These are phyloP conservation scores for Colletotrichum lini DNA, from an alignment of 2,329 filamentous ascomycete species.

Conservation along the genomic window DNA sequence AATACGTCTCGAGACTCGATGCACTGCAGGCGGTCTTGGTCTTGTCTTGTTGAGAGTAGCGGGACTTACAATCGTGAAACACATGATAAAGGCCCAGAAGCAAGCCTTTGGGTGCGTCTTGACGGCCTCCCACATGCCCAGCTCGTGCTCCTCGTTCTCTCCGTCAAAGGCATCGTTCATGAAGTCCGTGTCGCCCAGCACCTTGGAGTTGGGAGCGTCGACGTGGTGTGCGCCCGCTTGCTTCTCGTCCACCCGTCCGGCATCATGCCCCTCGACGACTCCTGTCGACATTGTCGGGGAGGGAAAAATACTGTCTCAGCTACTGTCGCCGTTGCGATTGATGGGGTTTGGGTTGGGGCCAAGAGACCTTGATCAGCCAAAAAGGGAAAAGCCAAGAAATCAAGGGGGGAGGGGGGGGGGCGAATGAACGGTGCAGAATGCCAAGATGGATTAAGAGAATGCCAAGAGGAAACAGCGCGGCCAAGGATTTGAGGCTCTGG, in stretches of 20 bases:
- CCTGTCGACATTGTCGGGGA: constrained; percentile 37
- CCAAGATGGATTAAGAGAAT: neutral
- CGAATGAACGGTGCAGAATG: neutral
- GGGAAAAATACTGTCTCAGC: too few relatives aligned
- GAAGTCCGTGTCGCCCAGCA: constrained; percentile 53
- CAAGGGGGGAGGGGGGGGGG: neutral
- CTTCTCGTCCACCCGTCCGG: constrained; percentile 30
- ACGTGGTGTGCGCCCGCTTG: constrained; percentile 40
- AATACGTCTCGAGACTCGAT: too few relatives aligned
- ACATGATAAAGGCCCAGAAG: constrained; percentile 64
- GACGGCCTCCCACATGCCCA: constrained; percentile 56
- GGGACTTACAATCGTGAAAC: constrained; percentile 63
- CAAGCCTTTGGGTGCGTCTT: constrained; percentile 60
- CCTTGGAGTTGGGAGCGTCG: constrained; percentile 52
- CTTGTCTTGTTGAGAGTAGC: too few relatives aligned
- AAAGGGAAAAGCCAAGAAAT: neutral
- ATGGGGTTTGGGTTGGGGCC: too few relatives aligned
- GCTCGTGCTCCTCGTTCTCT: constrained; percentile 60
- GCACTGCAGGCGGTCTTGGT: too few relatives aligned
- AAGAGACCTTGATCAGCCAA: neutral
- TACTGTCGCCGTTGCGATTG: too few relatives aligned
- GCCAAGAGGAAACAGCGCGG: neutral
- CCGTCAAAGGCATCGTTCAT: constrained; percentile 58
- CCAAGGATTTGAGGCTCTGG: neutral
- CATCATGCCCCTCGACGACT: constrained; percentile 29